Conservation (phyloP, 331 rosid species). For the Telfairia occidentalis region DNA sequence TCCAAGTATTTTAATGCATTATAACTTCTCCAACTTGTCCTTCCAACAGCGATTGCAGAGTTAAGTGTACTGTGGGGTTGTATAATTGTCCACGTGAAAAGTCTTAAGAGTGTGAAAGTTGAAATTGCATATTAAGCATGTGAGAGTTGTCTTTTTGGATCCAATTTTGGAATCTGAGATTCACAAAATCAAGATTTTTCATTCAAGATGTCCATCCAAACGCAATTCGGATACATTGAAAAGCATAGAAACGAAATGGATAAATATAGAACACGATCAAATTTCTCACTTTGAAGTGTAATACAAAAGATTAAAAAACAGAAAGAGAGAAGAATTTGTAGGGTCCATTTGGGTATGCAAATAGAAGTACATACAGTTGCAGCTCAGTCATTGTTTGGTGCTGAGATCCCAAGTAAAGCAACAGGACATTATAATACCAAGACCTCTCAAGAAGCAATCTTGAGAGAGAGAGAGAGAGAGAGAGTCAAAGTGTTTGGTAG, state of each 20-base stretch:
- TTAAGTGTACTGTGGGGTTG: background rate
- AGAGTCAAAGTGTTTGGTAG: constrained; percentile 8
- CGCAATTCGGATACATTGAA: no score
- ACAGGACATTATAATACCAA: constrained; percentile 2
- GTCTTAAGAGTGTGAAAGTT: background rate
- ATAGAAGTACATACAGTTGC: background rate
- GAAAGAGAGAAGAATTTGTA: background rate
- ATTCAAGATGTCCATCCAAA: background rate
- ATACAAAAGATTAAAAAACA: background rate
- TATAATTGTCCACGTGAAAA: background rate
- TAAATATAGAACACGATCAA: background rate
- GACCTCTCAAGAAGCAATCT: background rate
- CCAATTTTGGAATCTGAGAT: constrained; percentile 7
- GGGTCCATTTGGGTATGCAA: background rate
- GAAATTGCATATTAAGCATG: background rate
- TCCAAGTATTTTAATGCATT: background rate
- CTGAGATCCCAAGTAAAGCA: background rate
- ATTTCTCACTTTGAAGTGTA: background rate
- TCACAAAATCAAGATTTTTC: background rate
- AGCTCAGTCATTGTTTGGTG: background rate
- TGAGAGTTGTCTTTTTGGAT: background rate
- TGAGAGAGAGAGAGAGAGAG: background rate
- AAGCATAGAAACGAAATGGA: no score
- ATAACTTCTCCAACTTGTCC: background rate
- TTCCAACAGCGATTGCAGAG: background rate